phyloP scores from a whole-genome alignment of 2,329 filamentous ascomycete species.

The Fusarium sp. region DNA sequence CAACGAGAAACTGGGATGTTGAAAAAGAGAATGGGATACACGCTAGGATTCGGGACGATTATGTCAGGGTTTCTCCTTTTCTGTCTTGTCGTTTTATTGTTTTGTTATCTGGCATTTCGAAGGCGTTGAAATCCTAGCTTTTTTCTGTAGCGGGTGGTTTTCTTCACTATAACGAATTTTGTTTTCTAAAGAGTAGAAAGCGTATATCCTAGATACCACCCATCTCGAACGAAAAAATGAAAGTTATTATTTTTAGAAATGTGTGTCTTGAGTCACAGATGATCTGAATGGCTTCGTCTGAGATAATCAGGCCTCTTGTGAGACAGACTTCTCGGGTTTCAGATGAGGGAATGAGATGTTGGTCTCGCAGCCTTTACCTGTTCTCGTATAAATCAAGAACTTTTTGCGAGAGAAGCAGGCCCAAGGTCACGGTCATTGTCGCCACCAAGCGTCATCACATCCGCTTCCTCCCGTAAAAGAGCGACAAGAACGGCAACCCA shows the following conservation, averaged over 20 bases:
- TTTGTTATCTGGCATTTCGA: slow-evolving; percentile 25
- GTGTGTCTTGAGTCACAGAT: not conserved
- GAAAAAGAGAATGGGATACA: not conserved
- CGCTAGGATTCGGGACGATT: not conserved
- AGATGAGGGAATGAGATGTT: not conserved
- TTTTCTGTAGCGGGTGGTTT: slow-evolving; percentile 16
- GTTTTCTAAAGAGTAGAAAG: slow-evolving; percentile 10
- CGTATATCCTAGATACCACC: slow-evolving; percentile 33
- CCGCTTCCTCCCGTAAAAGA: slow-evolving; percentile 84
- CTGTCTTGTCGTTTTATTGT: not conserved
- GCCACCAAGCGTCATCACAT: slow-evolving; percentile 95
- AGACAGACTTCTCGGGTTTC: not conserved
- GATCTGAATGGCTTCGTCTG: no score
- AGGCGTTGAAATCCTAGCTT: slow-evolving; percentile 34
- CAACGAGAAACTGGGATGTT: not conserved
- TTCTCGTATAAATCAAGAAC: slow-evolving; percentile 65
- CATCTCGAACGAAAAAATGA: slow-evolving; percentile 5
- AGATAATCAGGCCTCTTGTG: no score
- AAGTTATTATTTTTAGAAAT: not conserved
- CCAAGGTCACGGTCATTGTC: slow-evolving; percentile 86
- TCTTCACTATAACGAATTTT: slow-evolving; percentile 14
- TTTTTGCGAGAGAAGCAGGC: slow-evolving; percentile 58
- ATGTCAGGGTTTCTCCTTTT: not conserved
- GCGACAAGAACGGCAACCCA: slow-evolving; percentile 83
- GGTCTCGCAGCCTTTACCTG: not conserved